Percentiles rank a stretch among this genome's conserved stretches.
Evolutionary conservation across 129 eudicot genomes (phyloP).

Genomic region (Lonicera japonica): DNA sequence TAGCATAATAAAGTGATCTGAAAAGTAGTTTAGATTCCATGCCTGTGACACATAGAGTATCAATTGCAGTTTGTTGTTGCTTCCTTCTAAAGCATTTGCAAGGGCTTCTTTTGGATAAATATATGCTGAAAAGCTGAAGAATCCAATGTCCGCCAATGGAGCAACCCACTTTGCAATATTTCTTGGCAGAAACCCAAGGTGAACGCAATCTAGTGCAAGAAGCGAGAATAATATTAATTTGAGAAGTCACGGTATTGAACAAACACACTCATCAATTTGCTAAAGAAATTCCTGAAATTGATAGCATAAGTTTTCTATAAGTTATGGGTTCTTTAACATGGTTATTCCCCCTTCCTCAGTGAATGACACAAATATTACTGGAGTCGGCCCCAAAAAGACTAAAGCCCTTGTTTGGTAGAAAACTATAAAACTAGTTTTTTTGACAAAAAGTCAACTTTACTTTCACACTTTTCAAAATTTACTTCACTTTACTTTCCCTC

Average conservation of each 20-base stretch:
- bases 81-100: slow-evolving; percentile 82
- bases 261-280: not conserved
- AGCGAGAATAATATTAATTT: slow-evolving; percentile 5
- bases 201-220: slow-evolving; percentile 45
- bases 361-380: too few species aligned
- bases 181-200: slow-evolving; percentile 82
- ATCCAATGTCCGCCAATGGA: slow-evolving; percentile 66
- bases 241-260: slow-evolving; percentile 1
- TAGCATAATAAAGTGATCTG: not conserved
- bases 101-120: slow-evolving; percentile 72
- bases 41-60: slow-evolving; percentile 66
- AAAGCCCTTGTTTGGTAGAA: too few species aligned
- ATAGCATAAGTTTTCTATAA: too few species aligned
- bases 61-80: slow-evolving; percentile 58
- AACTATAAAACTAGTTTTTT: too few species aligned
- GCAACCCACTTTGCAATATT: slow-evolving; percentile 81
- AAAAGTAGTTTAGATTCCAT: slow-evolving; percentile 11
- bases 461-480: too few species aligned
- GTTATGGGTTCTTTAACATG: too few species aligned
- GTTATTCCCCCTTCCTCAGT: too few species aligned
- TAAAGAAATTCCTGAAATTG: too few species aligned
- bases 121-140: slow-evolving; percentile 65
- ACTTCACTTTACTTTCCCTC: too few species aligned
- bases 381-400: too few species aligned
- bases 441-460: too few species aligned